Percentiles rank a stretch among this genome's conserved stretches.
Conservation (phyloP, 208 protist species). For the Acanthamoeba pearcei region DNA sequence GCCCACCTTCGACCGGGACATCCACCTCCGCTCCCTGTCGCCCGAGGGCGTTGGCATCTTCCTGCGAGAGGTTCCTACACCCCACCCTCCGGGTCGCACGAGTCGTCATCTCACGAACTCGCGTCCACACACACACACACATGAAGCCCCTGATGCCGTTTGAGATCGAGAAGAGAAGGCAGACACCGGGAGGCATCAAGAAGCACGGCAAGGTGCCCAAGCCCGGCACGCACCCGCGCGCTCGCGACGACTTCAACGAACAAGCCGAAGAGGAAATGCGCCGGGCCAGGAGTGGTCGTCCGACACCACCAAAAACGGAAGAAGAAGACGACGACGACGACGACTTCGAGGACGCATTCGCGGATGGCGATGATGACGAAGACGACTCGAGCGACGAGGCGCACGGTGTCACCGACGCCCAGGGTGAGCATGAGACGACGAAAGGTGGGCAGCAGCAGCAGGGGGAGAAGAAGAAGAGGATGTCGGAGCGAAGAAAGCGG, state of each 20-base stretch:
- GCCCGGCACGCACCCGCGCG: not conserved
- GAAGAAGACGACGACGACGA: not conserved
- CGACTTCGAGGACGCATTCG: not conserved
- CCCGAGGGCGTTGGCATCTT: conserved; percentile 65
- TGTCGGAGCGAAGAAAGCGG: conserved; percentile 42
- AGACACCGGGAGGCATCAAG: not conserved
- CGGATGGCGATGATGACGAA: conserved; percentile 13
- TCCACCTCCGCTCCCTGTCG: not conserved
- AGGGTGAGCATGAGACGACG: not conserved
- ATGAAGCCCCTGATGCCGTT: conserved; percentile 60
- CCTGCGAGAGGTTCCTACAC: not conserved
- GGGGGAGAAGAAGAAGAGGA: conserved; percentile 15
- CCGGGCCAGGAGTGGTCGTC: not conserved
- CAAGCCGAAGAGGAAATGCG: not conserved
- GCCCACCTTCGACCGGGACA: conserved; percentile 43
- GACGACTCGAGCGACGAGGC: not conserved
- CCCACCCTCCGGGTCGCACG: too few species aligned
- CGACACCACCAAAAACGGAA: not conserved
- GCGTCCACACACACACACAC: too few species aligned
- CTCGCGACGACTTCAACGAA: not conserved
- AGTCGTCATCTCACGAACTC: too few species aligned
- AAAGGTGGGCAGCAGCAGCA: not conserved
- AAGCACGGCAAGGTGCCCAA: conserved; percentile 51
- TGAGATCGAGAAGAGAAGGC: conserved; percentile 45
- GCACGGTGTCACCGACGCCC: not conserved